Evolutionary conservation across 129 eudicot genomes (phyloP).

Genomic region (Escallonia rubra): DNA sequence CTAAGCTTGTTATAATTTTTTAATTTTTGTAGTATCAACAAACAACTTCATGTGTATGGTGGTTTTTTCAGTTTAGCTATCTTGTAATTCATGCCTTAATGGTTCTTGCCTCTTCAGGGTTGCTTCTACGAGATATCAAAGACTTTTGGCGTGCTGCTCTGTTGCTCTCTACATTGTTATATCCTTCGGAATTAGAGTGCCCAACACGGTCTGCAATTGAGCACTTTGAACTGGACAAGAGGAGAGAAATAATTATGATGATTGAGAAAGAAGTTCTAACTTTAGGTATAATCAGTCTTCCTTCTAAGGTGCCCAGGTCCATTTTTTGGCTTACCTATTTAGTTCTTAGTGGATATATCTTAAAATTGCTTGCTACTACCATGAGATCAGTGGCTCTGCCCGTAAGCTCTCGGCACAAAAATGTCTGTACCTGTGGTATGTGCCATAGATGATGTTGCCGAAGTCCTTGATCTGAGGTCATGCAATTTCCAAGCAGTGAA

Average conservation of each 20-base stretch:
- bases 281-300: conserved; percentile 27
- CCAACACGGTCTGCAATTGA: conserved; percentile 13
- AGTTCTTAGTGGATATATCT: neutral
- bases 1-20: too few relatives aligned
- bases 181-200: conserved; percentile 21
- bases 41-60: neutral
- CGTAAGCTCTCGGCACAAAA: too few relatives aligned
- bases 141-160: conserved; percentile 77
- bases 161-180: conserved; percentile 44
- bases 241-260: conserved; percentile 35
- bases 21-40: neutral
- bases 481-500: too few relatives aligned
- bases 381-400: too few relatives aligned
- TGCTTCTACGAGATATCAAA: conserved; percentile 74
- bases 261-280: conserved; percentile 43
- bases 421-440: too few relatives aligned
- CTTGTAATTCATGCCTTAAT: neutral
- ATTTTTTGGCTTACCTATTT: neutral
- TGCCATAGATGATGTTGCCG: too few relatives aligned
- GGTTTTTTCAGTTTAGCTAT: neutral
- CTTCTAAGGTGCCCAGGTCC: neutral
- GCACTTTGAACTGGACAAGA: conserved; percentile 33
- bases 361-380: neutral
- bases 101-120: conserved; percentile 30
- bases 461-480: too few relatives aligned